phyloP scores from a whole-genome alignment of 2,329 filamentous ascomycete species.

The Colletotrichum sp. region DNA sequence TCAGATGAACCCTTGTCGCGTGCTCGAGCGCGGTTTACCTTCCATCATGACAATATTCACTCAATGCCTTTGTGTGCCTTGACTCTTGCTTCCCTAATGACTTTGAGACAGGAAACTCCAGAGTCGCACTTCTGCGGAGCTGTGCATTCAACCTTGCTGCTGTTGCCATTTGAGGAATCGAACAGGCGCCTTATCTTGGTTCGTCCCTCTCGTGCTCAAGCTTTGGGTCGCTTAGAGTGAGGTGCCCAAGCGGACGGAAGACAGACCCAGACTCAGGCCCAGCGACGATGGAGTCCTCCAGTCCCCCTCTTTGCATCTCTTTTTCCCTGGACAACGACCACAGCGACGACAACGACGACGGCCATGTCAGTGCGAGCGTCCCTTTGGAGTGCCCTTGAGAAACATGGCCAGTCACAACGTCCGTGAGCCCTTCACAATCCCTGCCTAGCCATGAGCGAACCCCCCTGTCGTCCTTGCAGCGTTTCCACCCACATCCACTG shows the following conservation, averaged over 20 bases:
- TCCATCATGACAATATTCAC: not conserved
- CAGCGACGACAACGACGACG: not conserved
- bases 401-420: constrained; percentile 17
- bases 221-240: not conserved
- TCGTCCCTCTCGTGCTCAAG: not conserved
- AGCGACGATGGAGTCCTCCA: not conserved
- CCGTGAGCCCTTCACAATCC: constrained; percentile 11
- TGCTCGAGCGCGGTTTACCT: not conserved
- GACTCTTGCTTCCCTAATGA: not conserved
- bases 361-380: not conserved
- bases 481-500: constrained; percentile 12
- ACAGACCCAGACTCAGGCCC: not conserved
- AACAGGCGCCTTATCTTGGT: not conserved
- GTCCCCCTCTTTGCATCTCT: not conserved
- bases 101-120: not conserved
- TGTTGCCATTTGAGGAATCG: not conserved
- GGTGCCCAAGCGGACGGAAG: not conserved
- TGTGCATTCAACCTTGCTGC: not conserved
- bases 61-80: not conserved
- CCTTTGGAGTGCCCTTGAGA: constrained; percentile 6
- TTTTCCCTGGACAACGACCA: not conserved
- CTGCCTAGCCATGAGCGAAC: constrained; percentile 12
- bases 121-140: not conserved
- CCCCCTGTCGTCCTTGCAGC: not conserved
- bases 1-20: not conserved